Base-by-base conservation (phyloP, 1,284 basidiomycete species). In the Trichosporon ovoides region DNA sequence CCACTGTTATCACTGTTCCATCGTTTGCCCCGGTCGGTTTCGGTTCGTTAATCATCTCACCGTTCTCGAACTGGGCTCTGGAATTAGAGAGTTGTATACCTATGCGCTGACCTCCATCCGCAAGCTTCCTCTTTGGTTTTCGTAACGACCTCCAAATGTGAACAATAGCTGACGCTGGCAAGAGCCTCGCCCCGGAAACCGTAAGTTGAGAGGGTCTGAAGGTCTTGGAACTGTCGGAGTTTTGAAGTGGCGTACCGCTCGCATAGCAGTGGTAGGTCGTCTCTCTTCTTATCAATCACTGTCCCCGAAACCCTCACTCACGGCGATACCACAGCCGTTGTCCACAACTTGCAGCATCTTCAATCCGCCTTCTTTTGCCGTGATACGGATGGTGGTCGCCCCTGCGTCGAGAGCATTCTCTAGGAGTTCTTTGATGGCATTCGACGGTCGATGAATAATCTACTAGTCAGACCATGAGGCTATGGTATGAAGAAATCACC, bases 111-210 rank as follows among this genome's bases (percentile, higher is more conserved):
- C 92, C 87, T 95, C 89, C 89, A 97, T 6, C 91, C 93, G 72
- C 88, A 91, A 3, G 81, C 78, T 53, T 92, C 90, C 0, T 79
- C 68, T 66, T 83, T 86, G 0, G 89, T 92, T 79, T 98, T 98
- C 5, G 92, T 96, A 13, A 91, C 79, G 10, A 98, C 89, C 18
- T 86, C 85, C 62, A 98, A 81, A 71, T 89, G 88, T 2, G 93
- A 87, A 53, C 97, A 91, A 77, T 96, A 93, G 31, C 92, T 95
- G 61, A 99, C 93, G 37, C 92, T 96, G 0, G 96, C 96, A 20
- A 98, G 80, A 0, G 96, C 96, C 77, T 99, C 96, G 33, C 96
- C 96, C 56, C 96, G 84, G 74, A 99, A 99, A 1, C 96, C 96
- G 76, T 97, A 98, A 0, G 96, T 98, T 3, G 84, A 82, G 50